A percentile compares a stretch with the other conserved stretches of the same genome.
These are phyloP conservation scores for Hysterium pulicare DNA, from an alignment of 2,329 filamentous ascomycete species.

Conservation along the genomic window DNA sequence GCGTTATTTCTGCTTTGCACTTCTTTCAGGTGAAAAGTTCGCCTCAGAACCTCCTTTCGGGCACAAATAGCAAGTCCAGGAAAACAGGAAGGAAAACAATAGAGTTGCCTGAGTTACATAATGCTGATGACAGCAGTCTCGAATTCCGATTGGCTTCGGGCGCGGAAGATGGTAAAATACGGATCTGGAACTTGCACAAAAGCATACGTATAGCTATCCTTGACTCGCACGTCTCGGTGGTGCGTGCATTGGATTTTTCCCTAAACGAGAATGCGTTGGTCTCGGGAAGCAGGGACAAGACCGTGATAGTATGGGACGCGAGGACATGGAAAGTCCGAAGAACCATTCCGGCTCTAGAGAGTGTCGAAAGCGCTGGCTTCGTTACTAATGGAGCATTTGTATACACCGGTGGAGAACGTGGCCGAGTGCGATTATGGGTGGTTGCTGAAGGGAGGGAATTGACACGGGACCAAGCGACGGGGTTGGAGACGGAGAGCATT, in stretches of 20 bases:
- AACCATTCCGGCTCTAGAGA: conserved; percentile 80
- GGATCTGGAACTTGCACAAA: conserved; percentile 88
- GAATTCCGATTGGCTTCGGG: conserved; percentile 83
- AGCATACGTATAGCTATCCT: conserved; percentile 71
- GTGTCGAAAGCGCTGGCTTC: conserved; percentile 81
- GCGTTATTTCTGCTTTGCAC: conserved; percentile 82
- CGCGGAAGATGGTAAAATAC: conserved; percentile 88
- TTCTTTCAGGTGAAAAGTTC: conserved; percentile 74
- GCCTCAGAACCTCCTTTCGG: conserved; percentile 25
- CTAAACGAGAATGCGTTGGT: conserved; percentile 70
- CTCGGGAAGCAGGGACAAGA: conserved; percentile 88
- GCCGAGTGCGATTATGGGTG: conserved; percentile 79
- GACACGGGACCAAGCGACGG: conserved; percentile 66
- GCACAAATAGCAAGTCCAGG: conserved; percentile 42
- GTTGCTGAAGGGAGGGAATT: conserved; percentile 73
- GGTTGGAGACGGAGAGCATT: conserved; percentile 63
- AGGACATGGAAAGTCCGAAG: conserved; percentile 78
- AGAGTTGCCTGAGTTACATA: conserved; percentile 32
- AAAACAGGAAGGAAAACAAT: conserved; percentile 28
- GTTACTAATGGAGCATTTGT: conserved; percentile 66
- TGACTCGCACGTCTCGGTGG: conserved; percentile 91
- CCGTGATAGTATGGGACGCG: conserved; percentile 86
- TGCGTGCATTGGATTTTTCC: conserved; percentile 83
- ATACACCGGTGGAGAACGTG: conserved; percentile 82
- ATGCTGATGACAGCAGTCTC: conserved; percentile 45